Percentiles rank a stretch among this genome's conserved stretches.
Conservation (phyloP, 2,329 filamentous ascomycete genomes). For the Phyllosticta citribraziliensis region DNA sequence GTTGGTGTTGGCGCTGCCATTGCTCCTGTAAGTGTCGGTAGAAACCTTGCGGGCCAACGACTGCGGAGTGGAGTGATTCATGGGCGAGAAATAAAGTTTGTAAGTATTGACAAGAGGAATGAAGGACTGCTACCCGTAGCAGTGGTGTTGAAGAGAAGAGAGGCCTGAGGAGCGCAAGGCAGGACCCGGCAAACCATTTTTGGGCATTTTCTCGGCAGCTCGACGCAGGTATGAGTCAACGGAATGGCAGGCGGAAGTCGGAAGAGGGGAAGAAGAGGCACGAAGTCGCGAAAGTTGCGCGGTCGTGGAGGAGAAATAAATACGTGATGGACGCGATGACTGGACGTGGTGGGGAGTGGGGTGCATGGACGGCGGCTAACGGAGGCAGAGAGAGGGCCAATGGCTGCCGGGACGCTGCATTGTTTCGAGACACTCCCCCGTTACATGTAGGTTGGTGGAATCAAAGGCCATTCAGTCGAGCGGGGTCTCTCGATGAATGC, state of each 20-base stretch:
- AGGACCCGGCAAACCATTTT: not conserved
- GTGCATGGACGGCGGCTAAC: not conserved
- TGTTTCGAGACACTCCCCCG: not conserved
- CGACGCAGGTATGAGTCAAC: conserved; percentile 36
- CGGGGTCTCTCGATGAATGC: not conserved
- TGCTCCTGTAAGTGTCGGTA: conserved; percentile 9
- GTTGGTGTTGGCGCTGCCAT: conserved; percentile 22
- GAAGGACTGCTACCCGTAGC: not conserved
- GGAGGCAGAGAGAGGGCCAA: not conserved
- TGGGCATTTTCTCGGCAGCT: conserved; percentile 3
- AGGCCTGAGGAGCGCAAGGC: not conserved
- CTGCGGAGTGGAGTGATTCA: conserved; percentile 16
- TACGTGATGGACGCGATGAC: conserved; percentile 5
- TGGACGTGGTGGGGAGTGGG: not conserved
- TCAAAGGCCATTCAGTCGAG: not conserved
- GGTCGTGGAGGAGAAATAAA: conserved; percentile 17
- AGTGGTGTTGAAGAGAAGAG: not conserved
- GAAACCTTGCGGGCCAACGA: conserved; percentile 13
- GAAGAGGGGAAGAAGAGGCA: conserved; percentile 7
- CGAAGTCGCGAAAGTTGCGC: conserved; percentile 32
- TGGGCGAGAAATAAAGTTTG: conserved; percentile 8
- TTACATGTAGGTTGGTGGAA: too few species aligned
- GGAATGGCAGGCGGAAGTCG: conserved; percentile 15
- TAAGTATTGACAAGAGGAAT: not conserved
- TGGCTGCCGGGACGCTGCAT: not conserved